Evolutionary conservation across 345 rosid species (phyloP).

Genomic region (rapeseed (Brassica napus)): Da-Ae NC_063436.1:22658501-22659000

Average conservation of each 20-base stretch:
- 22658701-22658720: no score
- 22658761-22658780: no score
- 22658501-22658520: slow-evolving; percentile 30
- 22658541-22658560: neutral
- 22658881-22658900: neutral
- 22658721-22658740: no score
- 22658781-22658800: neutral
- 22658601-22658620: slow-evolving; percentile 4
- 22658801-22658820: neutral
- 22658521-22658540: neutral
- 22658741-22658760: no score
- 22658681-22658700: no score
- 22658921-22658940: neutral
- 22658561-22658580: neutral
- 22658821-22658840: neutral
- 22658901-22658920: neutral
- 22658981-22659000: neutral
- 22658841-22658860: neutral
- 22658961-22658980: slow-evolving; percentile 5
- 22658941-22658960: neutral
- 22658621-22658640: neutral
- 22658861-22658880: neutral
- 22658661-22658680: neutral
- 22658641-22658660: neutral
- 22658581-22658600: neutral